Base-by-base conservation (phyloP, 176 grass and related monocot genomes). In the Hordeum marinum region DNA sequence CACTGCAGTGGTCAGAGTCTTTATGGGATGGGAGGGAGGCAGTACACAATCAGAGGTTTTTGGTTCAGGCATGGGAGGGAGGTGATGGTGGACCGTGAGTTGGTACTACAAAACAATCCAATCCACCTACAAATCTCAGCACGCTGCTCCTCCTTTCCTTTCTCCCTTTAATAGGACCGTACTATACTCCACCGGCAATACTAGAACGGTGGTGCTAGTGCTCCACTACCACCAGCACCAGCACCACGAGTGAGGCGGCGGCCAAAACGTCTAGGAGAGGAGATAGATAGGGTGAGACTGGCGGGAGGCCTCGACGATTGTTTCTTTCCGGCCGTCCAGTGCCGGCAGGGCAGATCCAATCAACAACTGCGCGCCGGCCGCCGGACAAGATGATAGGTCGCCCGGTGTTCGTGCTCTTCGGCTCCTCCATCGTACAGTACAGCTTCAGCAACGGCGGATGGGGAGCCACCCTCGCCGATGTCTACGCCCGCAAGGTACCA, bases 381-480 rank as follows among this genome's bases (percentile, higher is more conserved):
- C 57, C 57, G 34, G 7, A 43, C 20, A 9, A 39, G 48, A 75
- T 75, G 69, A 42, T 63, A 9, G 18, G 26, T 40, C 81, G 85
- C n/a, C 91, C 91, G 65, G 3, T 80, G 1, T 90, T 93, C 77
- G 91, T 90, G 26, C 77, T 93, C 6, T 93, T 93, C 64, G 91
- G 88, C 20, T 93, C 91, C 88, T 93, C 91, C 85, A 93, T 93
- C 85, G 88, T 93, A 35, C 88, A 93, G 72, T 93, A 36, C 81
- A 87, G 91, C 72, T 93, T 93, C 88, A 90, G 91, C 87, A 93
- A 93, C 48, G 85, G 85, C 57, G 91, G 91, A 77, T 93, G 91
- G 91, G 88, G 91, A 15, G 81, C 88, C 25, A 62, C 81, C 12
- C 88, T 93, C 66, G 85, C 85, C 77, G 91, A 93, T 63, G 84